Percentiles rank a stretch among this genome's conserved stretches.
Evolutionary conservation across 1,284 basidiomycete genomes (phyloP).

Genomic region (Ustilago crameri): DNA sequence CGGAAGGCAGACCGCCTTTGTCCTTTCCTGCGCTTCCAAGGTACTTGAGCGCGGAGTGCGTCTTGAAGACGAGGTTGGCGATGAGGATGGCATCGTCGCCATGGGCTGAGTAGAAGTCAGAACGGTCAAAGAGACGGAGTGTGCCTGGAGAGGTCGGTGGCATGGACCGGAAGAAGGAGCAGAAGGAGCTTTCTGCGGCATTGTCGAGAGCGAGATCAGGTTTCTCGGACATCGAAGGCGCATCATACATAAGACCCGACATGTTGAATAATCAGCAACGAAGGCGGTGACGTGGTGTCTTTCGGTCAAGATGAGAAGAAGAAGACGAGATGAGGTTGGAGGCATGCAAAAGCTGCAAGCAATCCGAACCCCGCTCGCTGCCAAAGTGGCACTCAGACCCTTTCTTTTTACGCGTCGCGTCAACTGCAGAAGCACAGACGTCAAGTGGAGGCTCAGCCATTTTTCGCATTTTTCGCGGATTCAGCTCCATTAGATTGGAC

Average conservation of each 20-base stretch:
- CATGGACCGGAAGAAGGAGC: constrained; percentile 56
- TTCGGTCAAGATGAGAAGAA: constrained; percentile 1
- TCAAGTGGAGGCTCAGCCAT: constrained; percentile 11
- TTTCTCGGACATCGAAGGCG: constrained; percentile 50
- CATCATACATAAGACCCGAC: constrained; percentile 66
- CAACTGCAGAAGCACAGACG: too few species aligned
- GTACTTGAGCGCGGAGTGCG: constrained; percentile 65
- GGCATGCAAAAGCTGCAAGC: constrained; percentile 1
- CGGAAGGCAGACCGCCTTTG: constrained; percentile 68
- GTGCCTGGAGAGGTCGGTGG: constrained; percentile 50
- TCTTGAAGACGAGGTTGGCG: constrained; percentile 77
- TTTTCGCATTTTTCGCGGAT: background rate
- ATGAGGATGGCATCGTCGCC: constrained; percentile 88
- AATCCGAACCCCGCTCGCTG: background rate
- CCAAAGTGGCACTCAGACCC: constrained; percentile 35
- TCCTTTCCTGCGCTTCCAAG: constrained; percentile 55
- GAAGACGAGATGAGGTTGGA: background rate
- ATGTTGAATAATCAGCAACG: constrained; percentile 33
- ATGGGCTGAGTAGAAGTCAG: constrained; percentile 88
- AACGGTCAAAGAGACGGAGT: constrained; percentile 67
- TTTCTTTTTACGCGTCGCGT: constrained; percentile 41
- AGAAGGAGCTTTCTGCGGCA: constrained; percentile 56
- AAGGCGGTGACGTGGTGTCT: background rate
- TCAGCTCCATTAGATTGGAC: background rate
- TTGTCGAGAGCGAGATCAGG: constrained; percentile 57